Base-by-base conservation (phyloP, 2,329 filamentous ascomycete genomes). In the Sclerotinia subarctica region DNA sequence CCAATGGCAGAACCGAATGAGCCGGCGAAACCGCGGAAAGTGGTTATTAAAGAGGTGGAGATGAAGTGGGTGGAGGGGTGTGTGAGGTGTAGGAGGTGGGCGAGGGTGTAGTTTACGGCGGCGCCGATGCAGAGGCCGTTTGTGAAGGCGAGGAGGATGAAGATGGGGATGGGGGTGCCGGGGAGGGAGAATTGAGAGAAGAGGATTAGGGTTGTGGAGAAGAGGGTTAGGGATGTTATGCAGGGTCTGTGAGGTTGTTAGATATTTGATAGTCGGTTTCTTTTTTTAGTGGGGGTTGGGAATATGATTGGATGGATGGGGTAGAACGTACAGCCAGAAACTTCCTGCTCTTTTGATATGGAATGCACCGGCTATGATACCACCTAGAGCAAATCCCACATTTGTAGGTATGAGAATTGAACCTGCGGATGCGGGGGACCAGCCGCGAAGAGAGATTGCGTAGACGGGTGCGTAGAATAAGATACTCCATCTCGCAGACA, bases 401-500 rank as follows among this genome's bases (percentile, higher is more conserved):
- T 96, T 96, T 0, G 92, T 95, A 0, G 93, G 92, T 58, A 96
- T 86, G 8, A 96, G 84, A 47, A 94, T 89, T 5, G 90, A 84
- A 3, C 92, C 93, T 2, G 91, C 90, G 1, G 86, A 81, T 0
- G 90, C 89, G 0, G 91, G 89, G 0, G 84, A 79, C 80, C 90
- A 90, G 67, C 86, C 86, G 2, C 89, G 86, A 1, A 95, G 89
- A 4, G 91, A 90, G 68, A 95, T 87, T 46, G 91, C 90, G 74
- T 92, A 94, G 54, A 93, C 87, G 0, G 93, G 92, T 0, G 89
- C 85, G 78, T 93, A 96, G 81, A 93, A 95, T 10, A 96, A 82
- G 2, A 96, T 84, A 8, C 84, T 84, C 92, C 92, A 96, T 68
- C 93, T 88, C 2, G 90, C 85, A 76, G 91, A 88, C 91, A 96